Conservation (phyloP, 164 flowering plant genomes). For the Brasenia schreberi region DNA sequence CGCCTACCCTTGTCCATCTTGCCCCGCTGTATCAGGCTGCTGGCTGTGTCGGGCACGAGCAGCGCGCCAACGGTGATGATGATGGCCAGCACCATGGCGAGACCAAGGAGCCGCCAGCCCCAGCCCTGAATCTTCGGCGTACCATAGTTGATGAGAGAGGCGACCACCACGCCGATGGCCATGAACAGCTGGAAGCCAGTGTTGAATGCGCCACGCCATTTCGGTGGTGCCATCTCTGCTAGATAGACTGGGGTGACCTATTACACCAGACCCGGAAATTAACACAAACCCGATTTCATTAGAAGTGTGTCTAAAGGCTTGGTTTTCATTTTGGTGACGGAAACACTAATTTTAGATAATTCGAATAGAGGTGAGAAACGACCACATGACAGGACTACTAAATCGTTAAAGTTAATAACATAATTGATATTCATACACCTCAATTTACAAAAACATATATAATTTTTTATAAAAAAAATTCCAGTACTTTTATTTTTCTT, state of each 20-base stretch:
- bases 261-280: background rate
- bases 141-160: constrained; percentile 42
- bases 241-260: constrained; percentile 59
- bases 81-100: constrained; percentile 42
- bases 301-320: too few relatives aligned
- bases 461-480: too few relatives aligned
- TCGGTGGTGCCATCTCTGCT: constrained; percentile 63
- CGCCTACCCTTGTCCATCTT: constrained; percentile 1
- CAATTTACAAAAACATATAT: too few relatives aligned
- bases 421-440: too few relatives aligned
- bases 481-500: too few relatives aligned
- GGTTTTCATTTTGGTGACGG: too few relatives aligned
- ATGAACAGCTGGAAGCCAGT: constrained; percentile 48
- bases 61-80: constrained; percentile 42
- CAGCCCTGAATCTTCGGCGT: constrained; percentile 21
- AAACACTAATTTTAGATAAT: too few relatives aligned
- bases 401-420: too few relatives aligned
- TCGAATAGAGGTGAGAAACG: too few relatives aligned
- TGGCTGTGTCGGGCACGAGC: constrained; percentile 25
- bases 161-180: constrained; percentile 38
- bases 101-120: constrained; percentile 64
- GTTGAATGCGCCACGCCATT: constrained; percentile 64
- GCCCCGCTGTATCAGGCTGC: constrained; percentile 14
- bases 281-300: too few relatives aligned
- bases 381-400: too few relatives aligned